These are phyloP conservation scores for Lichtheimia corymbifera DNA, from an alignment of 371 early-diverging fungal species.

Conservation along the genomic window DNA sequence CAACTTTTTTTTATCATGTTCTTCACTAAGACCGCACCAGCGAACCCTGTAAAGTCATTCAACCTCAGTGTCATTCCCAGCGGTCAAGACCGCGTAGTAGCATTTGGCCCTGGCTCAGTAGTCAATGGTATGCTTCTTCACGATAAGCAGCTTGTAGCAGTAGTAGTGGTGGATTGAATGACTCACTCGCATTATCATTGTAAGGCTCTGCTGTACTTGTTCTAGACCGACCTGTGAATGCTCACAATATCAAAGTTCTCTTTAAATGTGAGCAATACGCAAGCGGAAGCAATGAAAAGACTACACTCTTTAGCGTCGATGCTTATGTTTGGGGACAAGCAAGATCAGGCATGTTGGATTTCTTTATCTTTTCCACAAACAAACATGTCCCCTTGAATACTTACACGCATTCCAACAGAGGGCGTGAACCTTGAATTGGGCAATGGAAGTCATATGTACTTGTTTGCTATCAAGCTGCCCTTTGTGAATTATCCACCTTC, in stretches of 20 bases:
- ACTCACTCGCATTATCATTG: neutral
- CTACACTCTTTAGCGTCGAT: slow-evolving; percentile 16
- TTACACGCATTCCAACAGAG: slow-evolving; percentile 2
- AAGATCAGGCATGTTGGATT: slow-evolving; percentile 9
- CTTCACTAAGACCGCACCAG: slow-evolving; percentile 21
- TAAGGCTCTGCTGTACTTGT: slow-evolving; percentile 39
- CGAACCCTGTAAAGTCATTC: slow-evolving; percentile 27
- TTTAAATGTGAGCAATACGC: slow-evolving; percentile 36
- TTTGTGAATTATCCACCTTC: slow-evolving; percentile 46
- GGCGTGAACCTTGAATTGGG: slow-evolving; percentile 15
- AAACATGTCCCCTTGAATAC: neutral
- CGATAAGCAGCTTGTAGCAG: slow-evolving; percentile 15
- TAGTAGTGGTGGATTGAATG: neutral
- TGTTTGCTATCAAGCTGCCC: slow-evolving; percentile 49
- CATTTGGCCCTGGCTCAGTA: slow-evolving; percentile 47
- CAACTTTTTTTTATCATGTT: slow-evolving; percentile 8
- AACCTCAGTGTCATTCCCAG: slow-evolving; percentile 26
- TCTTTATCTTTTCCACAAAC: too few species aligned
- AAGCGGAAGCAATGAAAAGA: slow-evolving; percentile 1
- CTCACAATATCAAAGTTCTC: slow-evolving; percentile 30
- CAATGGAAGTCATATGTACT: slow-evolving; percentile 37
- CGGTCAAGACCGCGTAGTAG: slow-evolving; percentile 33
- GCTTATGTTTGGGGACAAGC: slow-evolving; percentile 15
- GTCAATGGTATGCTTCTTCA: slow-evolving; percentile 36
- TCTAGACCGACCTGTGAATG: slow-evolving; percentile 29